Conservation (phyloP, 495 filamentous ascomycete species). For the Talaromyces nanjingensis region DNA sequence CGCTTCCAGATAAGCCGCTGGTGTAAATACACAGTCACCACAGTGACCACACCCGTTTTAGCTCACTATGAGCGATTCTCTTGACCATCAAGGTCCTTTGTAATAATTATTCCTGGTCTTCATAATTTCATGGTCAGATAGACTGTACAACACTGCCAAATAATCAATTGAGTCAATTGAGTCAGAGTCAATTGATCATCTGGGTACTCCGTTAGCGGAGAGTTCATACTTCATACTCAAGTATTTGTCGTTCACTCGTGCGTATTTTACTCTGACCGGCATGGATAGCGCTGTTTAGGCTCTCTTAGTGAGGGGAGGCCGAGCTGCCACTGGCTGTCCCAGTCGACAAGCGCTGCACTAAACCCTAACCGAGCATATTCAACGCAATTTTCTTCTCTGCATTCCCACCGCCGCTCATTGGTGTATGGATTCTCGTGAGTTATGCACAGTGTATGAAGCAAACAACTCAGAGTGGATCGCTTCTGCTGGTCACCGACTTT, state of each 20-base stretch:
- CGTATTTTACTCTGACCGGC: neutral
- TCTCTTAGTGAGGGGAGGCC: neutral
- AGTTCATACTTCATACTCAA: neutral
- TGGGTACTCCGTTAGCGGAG: neutral
- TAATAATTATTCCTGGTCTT: neutral
- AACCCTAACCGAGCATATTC: neutral
- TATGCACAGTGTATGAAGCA: neutral
- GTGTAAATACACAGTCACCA: neutral
- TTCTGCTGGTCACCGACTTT: neutral
- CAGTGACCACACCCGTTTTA: too few relatives aligned
- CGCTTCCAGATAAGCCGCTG: neutral
- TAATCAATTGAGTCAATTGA: neutral
- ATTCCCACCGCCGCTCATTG: neutral
- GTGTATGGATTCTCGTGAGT: neutral
- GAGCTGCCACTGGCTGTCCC: neutral
- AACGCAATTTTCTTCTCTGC: neutral
- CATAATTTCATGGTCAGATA: neutral
- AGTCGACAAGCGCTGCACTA: neutral
- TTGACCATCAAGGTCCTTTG: neutral
- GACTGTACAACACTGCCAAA: neutral
- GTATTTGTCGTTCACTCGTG: neutral
- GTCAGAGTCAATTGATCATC: neutral
- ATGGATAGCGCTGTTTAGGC: neutral
- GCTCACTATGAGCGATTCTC: neutral
- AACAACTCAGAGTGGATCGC: neutral